A percentile compares a stretch with the other conserved stretches of the same genome.
Conservation (phyloP, 805 yeast species). For the Zygosaccharomyces pseudorouxii region DNA sequence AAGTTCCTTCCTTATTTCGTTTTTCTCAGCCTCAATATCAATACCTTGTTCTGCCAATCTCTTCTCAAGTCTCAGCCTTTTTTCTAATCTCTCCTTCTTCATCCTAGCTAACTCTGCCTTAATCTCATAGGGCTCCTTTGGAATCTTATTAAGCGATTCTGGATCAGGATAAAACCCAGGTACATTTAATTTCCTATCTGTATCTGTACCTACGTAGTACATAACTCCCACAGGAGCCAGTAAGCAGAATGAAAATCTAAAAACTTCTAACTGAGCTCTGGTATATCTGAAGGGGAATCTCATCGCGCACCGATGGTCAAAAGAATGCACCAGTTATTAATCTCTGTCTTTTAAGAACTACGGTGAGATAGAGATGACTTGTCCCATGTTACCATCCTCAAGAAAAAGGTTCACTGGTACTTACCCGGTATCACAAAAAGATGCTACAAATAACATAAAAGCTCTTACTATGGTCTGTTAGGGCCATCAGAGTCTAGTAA, state of each 20-base stretch:
- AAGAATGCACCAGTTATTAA: background rate
- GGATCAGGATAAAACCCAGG: constrained; percentile 99
- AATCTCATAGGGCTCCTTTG: constrained; percentile 88
- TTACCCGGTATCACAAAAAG: constrained; percentile 5
- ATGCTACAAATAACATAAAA: background rate
- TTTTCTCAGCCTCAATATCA: constrained; percentile 45
- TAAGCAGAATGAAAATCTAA: constrained; percentile 73
- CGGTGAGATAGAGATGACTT: background rate
- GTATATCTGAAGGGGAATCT: constrained; percentile 35
- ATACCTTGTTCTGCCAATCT: constrained; percentile 65
- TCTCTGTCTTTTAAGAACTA: background rate
- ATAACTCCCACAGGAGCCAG: constrained; percentile 84
- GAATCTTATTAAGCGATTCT: constrained; percentile 80
- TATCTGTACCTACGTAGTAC: constrained; percentile 89
- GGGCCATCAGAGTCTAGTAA: background rate
- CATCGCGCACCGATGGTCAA: background rate
- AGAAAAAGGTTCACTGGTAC: background rate
- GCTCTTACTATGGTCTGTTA: background rate
- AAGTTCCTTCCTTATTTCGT: constrained; percentile 30
- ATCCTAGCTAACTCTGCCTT: constrained; percentile 88
- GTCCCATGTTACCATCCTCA: background rate
- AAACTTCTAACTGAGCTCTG: constrained; percentile 51
- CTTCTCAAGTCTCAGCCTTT: constrained; percentile 67
- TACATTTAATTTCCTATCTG: constrained; percentile 81
- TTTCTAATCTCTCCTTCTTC: constrained; percentile 67